phyloP scores from a whole-genome alignment of 352 stramenopile genomes.

The Phytophthora chlamydospora region DNA sequence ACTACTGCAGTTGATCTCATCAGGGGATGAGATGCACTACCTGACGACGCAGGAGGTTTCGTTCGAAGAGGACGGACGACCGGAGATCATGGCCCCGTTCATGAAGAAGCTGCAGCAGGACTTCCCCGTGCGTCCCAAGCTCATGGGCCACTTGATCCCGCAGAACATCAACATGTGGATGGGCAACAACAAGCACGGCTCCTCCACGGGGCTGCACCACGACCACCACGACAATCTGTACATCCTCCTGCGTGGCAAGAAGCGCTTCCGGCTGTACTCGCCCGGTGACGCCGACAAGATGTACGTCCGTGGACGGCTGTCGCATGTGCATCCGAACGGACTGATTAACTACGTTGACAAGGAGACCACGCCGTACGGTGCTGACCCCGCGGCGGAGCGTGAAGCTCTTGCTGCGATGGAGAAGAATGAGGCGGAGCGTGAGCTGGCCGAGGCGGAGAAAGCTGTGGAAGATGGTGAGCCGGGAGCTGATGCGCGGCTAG shows the following conservation, averaged over 20 bases:
- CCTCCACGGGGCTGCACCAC: conserved; percentile 95
- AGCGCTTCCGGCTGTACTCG: conserved; percentile 95
- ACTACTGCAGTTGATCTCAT: conserved; percentile 74
- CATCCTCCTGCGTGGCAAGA: conserved; percentile 93
- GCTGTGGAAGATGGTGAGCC: conserved; percentile 55
- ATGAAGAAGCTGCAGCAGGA: conserved; percentile 74
- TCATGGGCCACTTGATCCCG: conserved; percentile 90
- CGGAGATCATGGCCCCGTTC: conserved; percentile 88
- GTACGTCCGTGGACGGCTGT: conserved; percentile 89
- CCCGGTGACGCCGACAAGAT: conserved; percentile 90
- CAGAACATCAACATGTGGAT: conserved; percentile 98
- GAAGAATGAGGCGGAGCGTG: conserved; percentile 63
- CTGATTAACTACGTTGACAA: conserved; percentile 95
- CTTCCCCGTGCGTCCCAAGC: conserved; percentile 85
- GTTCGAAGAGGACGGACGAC: conserved; percentile 72
- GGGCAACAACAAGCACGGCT: conserved; percentile 86
- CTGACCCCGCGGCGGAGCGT: conserved; percentile 61
- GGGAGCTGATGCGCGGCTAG: conserved; percentile 53
- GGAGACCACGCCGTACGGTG: conserved; percentile 81
- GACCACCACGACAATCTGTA: conserved; percentile 99
- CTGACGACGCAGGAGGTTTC: conserved; percentile 92
- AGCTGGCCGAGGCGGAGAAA: conserved; percentile 63
- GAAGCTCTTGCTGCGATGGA: conserved; percentile 66
- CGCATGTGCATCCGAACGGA: conserved; percentile 94
- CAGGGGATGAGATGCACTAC: conserved; percentile 84